Evolutionary conservation across 2,329 filamentous ascomycete species (phyloP).

Genomic region (Botryotinia narcissicola): DNA sequence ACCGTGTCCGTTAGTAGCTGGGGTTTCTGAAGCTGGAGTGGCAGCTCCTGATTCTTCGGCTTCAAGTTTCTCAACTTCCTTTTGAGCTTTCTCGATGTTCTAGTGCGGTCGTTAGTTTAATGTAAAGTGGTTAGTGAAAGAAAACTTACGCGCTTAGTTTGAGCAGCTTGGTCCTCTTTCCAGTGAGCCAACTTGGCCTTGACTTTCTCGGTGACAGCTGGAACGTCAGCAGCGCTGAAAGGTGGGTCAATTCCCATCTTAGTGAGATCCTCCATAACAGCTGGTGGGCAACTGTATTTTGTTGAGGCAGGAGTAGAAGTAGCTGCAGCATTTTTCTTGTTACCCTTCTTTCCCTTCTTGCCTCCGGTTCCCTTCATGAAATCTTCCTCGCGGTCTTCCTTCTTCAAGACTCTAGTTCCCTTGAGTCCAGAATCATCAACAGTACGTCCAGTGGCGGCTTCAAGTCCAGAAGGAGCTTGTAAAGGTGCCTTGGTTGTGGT

Average conservation of each 20-base stretch:
- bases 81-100: slow-evolving; percentile 97
- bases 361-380: slow-evolving; percentile 72
- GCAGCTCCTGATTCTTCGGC: slow-evolving; percentile 52
- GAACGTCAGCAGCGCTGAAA: slow-evolving; percentile 79
- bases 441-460: slow-evolving; percentile 75
- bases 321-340: slow-evolving; percentile 59
- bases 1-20: slow-evolving; percentile 47
- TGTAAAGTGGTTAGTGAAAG: background rate
- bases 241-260: slow-evolving; percentile 85
- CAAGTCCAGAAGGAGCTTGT: slow-evolving; percentile 67
- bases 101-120: slow-evolving; percentile 46
- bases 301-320: slow-evolving; percentile 41
- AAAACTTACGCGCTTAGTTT: slow-evolving; percentile 79
- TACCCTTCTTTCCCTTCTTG: slow-evolving; percentile 87
- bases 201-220: slow-evolving; percentile 78
- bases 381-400: slow-evolving; percentile 89
- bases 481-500: slow-evolving; percentile 64
- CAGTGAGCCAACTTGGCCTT: slow-evolving; percentile 88
- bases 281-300: slow-evolving; percentile 84
- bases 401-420: slow-evolving; percentile 78
- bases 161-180: slow-evolving; percentile 84
- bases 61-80: slow-evolving; percentile 89
- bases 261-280: slow-evolving; percentile 85
- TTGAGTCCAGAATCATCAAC: slow-evolving; percentile 83
- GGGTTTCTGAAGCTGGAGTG: slow-evolving; percentile 41